Evolutionary conservation across 768 basidiomycete genomes (phyloP), one percentile per base, ranked within the genome.

Genomic region (Boletus subparvulus): DNA sequence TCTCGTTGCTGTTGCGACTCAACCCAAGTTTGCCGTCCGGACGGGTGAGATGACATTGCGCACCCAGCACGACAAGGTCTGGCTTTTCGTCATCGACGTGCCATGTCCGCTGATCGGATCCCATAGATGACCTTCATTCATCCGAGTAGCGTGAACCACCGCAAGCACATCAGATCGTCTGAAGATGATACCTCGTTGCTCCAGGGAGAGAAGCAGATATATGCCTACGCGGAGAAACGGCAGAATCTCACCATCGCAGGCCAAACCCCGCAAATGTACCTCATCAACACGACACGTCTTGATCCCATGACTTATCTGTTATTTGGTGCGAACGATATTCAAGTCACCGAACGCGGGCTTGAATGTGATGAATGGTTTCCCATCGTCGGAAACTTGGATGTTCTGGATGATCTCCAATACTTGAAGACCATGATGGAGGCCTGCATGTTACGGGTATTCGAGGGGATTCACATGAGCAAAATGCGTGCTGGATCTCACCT

Each of bases 301-400:
- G 93, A 96, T 67, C 90, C 90, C 10, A 78, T 98, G 79, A 87
- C 87, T 6, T 96, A 94, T 69, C 80, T 96, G 70, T 78, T 98
- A 12, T 96, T 98, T 64, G 95, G 94, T 7, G 94, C 93, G 0
- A 85, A 92, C 70, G 81, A 86, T 48, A 80, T 94, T 32, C 74
- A 83, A 57, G 84, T 89, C 41, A 83, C 83, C 0, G 81, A 84
- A 39, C 80, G 82, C 17, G 92, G 93, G 7, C 70, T 98, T 48
- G 86, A 88, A 65, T 94, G 92, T 65, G 95, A 98, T 65, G 85
- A 83, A 43, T 98, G 95, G 94, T 74, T 98, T 12, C 92, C 94
- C 21, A 80, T 95, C 45, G 79, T 87, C 37, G 90, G 90, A 40
- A 83, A 87, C 59, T 62, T 87, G 48, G 80, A 87, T 63, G 82